These are phyloP conservation scores for Leccinum uliginosum DNA, from an alignment of 768 basidiomycete species.

Conservation along the genomic window DNA sequence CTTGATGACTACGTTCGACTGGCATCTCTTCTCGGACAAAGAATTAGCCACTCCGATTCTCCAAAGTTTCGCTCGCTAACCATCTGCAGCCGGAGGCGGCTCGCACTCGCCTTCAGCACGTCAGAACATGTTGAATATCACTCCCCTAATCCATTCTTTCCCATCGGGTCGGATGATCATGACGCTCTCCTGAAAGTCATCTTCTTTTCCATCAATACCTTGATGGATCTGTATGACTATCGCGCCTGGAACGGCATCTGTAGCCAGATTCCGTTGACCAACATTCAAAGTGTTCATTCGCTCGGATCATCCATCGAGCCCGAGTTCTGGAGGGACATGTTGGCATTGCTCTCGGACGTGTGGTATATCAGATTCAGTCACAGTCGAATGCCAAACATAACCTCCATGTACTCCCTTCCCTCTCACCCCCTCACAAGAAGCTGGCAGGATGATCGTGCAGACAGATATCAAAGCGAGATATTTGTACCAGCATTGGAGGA, in stretches of 20 bases:
- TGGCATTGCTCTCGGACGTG: background rate
- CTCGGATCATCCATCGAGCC: accelerated
- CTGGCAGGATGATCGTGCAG: background rate
- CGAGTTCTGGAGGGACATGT: background rate
- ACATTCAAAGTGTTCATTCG: background rate
- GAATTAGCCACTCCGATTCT: background rate
- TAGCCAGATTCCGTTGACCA: background rate
- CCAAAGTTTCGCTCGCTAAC: background rate
- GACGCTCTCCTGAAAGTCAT: too few relatives aligned
- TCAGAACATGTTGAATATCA: too few relatives aligned
- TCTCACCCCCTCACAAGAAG: too few relatives aligned
- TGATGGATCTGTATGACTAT: too few relatives aligned
- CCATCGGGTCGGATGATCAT: too few relatives aligned
- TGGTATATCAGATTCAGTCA: background rate
- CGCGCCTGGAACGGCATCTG: background rate
- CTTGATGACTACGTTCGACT: background rate
- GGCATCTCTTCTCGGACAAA: background rate
- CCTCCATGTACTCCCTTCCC: too few relatives aligned
- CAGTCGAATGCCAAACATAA: background rate
- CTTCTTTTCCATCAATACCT: too few relatives aligned
- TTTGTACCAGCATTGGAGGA: background rate
- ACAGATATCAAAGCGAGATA: background rate
- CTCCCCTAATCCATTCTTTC: background rate
- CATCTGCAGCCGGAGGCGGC: too few relatives aligned
- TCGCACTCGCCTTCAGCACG: too few relatives aligned